These are phyloP conservation scores for Sclerotiophoma versabilis DNA, from an alignment of 2,329 filamentous ascomycete genomes.

Conservation along the genomic window DNA sequence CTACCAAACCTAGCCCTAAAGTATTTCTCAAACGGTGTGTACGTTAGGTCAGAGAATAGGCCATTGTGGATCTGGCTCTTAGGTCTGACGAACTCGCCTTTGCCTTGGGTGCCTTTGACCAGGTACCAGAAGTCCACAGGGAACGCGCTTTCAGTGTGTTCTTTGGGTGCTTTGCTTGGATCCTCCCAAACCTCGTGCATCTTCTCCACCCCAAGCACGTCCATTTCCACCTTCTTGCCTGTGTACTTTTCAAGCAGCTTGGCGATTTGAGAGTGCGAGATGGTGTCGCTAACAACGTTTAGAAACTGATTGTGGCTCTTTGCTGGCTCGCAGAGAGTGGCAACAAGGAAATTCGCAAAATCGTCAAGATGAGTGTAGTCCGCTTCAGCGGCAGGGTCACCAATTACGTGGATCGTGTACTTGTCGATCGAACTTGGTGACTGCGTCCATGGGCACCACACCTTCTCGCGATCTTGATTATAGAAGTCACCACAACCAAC, in stretches of 20 bases:
- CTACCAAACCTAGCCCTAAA: not conserved
- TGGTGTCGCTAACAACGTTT: constrained; percentile 34
- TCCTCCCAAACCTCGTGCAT: constrained; percentile 26
- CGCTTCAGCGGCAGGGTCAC: constrained; percentile 28
- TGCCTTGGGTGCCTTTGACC: constrained; percentile 14
- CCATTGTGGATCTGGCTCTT: constrained; percentile 15
- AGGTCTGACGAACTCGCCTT: constrained; percentile 10
- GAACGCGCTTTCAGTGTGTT: constrained; percentile 7
- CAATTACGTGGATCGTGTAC: constrained; percentile 34
- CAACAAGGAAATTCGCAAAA: constrained; percentile 35
- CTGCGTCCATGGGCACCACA: constrained; percentile 38
- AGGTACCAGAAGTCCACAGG: constrained; percentile 18
- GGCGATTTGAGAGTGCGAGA: constrained; percentile 31
- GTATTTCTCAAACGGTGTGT: not conserved
- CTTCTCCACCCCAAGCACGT: constrained; percentile 7
- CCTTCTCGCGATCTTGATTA: constrained; percentile 35
- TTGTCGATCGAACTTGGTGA: constrained; percentile 14
- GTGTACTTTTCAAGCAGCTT: not conserved
- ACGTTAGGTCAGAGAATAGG: not conserved
- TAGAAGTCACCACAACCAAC: constrained; percentile 45
- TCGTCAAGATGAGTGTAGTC: constrained; percentile 36
- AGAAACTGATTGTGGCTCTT: constrained; percentile 29
- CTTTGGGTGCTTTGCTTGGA: not conserved
- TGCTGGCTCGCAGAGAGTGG: constrained; percentile 29
- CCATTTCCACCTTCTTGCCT: not conserved